These are phyloP conservation scores for Vigna trinervia DNA, from an alignment of 306 rosid genomes.

Conservation along the genomic window DNA sequence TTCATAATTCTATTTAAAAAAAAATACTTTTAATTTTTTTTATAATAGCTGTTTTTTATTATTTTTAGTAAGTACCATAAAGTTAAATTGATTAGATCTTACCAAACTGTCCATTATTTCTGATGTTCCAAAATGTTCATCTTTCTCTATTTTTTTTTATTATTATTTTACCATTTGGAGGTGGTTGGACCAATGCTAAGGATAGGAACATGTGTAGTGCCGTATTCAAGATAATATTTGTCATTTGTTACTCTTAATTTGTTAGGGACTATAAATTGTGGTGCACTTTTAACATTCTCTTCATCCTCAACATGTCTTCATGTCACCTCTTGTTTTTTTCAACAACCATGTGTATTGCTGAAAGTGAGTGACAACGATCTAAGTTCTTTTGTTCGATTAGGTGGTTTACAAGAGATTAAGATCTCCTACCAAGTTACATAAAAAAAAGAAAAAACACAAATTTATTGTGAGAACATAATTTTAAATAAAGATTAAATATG, in stretches of 20 bases:
- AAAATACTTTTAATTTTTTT: background rate
- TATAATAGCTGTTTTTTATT: background rate
- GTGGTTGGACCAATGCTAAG: background rate
- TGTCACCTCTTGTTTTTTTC: conserved; percentile 49
- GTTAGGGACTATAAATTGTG: conserved; percentile 2
- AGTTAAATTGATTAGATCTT: background rate
- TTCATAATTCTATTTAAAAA: background rate
- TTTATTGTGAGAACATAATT: background rate
- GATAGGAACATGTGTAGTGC: conserved; percentile 7
- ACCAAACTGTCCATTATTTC: background rate
- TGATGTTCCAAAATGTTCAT: background rate
- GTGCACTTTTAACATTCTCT: conserved; percentile 34
- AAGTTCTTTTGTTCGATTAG: conserved; percentile 36
- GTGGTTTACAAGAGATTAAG: conserved; percentile 37
- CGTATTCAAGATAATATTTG: conserved; percentile 28
- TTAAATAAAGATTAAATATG: background rate
- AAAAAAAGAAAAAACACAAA: background rate
- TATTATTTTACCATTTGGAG: background rate
- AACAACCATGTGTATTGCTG: conserved; percentile 47
- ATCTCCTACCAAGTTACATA: background rate
- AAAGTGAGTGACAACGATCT: conserved; percentile 52
- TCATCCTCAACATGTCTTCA: conserved; percentile 36
- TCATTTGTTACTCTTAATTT: conserved; percentile 7
- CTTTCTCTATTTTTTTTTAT: background rate
- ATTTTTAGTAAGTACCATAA: background rate